Conservation (phyloP, 2,329 filamentous ascomycete genomes). For the Fusarium dimerum region DNA sequence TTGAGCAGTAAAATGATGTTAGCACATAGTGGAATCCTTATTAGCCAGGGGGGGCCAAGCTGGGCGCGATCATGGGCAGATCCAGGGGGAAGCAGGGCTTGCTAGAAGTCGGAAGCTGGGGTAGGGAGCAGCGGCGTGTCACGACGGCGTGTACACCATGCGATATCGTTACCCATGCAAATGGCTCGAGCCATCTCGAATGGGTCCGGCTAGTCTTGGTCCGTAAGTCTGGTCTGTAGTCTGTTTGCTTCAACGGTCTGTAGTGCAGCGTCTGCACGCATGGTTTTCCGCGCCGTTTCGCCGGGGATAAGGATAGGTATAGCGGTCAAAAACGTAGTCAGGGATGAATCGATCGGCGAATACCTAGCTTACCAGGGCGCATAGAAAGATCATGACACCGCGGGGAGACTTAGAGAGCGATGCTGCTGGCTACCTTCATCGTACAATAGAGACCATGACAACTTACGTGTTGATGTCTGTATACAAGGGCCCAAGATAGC, state of each 20-base stretch:
- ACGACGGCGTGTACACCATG: slow-evolving; percentile 7
- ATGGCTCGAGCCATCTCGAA: slow-evolving; percentile 7
- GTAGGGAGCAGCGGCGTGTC: slow-evolving; percentile 18
- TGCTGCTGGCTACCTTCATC: too few relatives aligned
- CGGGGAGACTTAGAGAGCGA: slow-evolving; percentile 6
- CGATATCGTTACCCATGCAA: background rate
- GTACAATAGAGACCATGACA: background rate
- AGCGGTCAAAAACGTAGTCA: slow-evolving; percentile 15
- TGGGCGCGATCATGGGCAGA: slow-evolving; percentile 24
- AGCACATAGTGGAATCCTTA: background rate
- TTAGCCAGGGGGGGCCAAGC: background rate
- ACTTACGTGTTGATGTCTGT: background rate
- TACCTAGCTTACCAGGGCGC: slow-evolving; percentile 17
- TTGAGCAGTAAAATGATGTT: background rate
- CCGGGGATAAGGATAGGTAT: slow-evolving; percentile 3
- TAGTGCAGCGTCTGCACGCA: background rate
- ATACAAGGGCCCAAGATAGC: background rate
- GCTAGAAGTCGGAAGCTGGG: slow-evolving; percentile 8
- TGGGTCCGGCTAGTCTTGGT: background rate
- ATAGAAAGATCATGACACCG: slow-evolving; percentile 5
- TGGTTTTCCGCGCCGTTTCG: background rate
- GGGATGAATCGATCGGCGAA: slow-evolving; percentile 19
- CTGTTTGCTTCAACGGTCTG: background rate
- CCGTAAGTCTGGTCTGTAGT: background rate
- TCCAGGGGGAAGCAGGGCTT: slow-evolving; percentile 20